phyloP scores from a whole-genome alignment of 306 rosid genomes.

The Geum urbanum region DNA sequence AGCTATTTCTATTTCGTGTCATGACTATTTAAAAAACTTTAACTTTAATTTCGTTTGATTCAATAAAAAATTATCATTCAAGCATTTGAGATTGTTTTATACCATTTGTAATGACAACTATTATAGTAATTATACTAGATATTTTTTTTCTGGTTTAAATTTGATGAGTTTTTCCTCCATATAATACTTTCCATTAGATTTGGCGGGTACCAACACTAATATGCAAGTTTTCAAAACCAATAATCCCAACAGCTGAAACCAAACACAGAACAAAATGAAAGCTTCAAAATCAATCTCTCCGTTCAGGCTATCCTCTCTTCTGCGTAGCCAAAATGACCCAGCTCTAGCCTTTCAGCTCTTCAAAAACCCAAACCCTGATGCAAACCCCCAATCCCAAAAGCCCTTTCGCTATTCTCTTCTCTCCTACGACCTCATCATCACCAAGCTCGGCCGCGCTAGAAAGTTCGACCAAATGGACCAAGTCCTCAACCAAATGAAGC shows the following conservation, averaged over 20 bases:
- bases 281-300: slow-evolving; percentile 52
- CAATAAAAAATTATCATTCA: too few relatives aligned
- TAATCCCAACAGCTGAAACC: too few relatives aligned
- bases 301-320: slow-evolving; percentile 64
- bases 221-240: neutral
- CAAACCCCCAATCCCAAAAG: slow-evolving; percentile 13
- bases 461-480: slow-evolving; percentile 71
- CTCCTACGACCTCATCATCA: slow-evolving; percentile 71
- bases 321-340: slow-evolving; percentile 64
- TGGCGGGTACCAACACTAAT: neutral
- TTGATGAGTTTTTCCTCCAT: too few relatives aligned
- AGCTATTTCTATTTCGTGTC: too few relatives aligned
- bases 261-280: slow-evolving; percentile 42
- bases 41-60: too few relatives aligned
- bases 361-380: slow-evolving; percentile 41
- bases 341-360: slow-evolving; percentile 57
- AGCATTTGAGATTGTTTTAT: too few relatives aligned
- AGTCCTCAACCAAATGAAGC: slow-evolving; percentile 47
- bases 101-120: too few relatives aligned
- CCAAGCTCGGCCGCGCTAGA: slow-evolving; percentile 72
- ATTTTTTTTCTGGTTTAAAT: too few relatives aligned
- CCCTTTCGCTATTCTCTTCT: slow-evolving; percentile 53
- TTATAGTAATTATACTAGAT: too few relatives aligned
- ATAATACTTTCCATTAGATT: too few relatives aligned
- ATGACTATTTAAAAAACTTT: too few relatives aligned